These are phyloP conservation scores for Diutina catenulata DNA, from an alignment of 1,139 yeast genomes.

Conservation along the genomic window DNA sequence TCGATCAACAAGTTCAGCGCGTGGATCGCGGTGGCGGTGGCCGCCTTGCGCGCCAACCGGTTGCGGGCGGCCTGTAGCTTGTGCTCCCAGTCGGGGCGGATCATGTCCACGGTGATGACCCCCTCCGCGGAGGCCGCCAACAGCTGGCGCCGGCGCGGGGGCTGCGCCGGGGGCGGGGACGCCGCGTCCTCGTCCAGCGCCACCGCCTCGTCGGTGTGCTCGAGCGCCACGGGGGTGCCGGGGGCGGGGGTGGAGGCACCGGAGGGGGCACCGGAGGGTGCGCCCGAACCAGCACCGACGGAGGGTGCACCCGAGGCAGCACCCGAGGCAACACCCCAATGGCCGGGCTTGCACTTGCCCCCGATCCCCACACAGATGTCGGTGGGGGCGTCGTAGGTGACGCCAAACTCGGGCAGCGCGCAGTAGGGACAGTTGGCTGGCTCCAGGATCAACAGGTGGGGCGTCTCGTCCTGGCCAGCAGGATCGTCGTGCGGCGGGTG, in stretches of 20 bases:
- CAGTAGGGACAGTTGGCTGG: constrained; percentile 92
- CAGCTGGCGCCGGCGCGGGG: constrained; percentile 25
- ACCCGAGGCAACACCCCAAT: constrained; percentile 12
- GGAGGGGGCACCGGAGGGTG: no score
- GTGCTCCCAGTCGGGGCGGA: constrained; percentile 88
- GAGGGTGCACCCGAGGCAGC: neutral
- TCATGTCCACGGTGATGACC: constrained; percentile 67
- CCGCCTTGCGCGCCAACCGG: constrained; percentile 74
- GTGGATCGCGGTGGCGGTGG: constrained; percentile 77
- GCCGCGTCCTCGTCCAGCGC: constrained; percentile 6
- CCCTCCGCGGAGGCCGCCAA: constrained; percentile 50
- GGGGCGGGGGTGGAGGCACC: neutral
- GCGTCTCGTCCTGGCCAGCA: constrained; percentile 18
- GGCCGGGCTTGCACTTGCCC: constrained; percentile 28
- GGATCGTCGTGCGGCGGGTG: constrained; percentile 77
- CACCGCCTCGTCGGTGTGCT: constrained; percentile 6
- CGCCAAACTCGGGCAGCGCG: constrained; percentile 79
- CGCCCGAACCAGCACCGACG: no score
- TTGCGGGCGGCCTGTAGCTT: constrained; percentile 62
- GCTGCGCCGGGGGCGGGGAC: constrained; percentile 7
- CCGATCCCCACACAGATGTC: constrained; percentile 43
- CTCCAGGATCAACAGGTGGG: constrained; percentile 66
- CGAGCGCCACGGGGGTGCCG: neutral
- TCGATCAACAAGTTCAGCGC: constrained; percentile 52
- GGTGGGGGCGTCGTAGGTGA: constrained; percentile 59